Base-by-base conservation (phyloP, 176 grass and related monocot genomes). In the Themeda triandra region DNA sequence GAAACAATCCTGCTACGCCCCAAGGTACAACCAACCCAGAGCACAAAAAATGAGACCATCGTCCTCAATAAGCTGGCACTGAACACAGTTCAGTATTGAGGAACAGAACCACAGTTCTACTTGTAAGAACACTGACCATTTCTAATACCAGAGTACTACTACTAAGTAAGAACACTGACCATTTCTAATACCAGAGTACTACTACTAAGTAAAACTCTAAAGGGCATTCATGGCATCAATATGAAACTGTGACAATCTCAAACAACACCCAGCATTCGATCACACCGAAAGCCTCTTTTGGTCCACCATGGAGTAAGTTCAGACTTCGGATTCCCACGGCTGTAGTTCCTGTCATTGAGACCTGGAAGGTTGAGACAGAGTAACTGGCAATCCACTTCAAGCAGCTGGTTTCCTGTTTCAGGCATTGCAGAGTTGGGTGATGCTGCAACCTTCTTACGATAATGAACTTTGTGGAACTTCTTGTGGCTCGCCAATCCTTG, bases 401-500 rank as follows among this genome's bases (percentile, higher is more conserved):
- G 19, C 18, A 83, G 58, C 58, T 74, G 75, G 42, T 73, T 48
- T 27, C 75, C 69, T 35, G 75, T 30, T 73, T 73, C 33, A 73
- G 9, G 14, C 24, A 29, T 54, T 78, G 53, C 39, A n/a, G 53
- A 63, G 59, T 64, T 83, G 53, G n/a, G 17, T 32, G 63, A 66
- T 8, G 56, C 45, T 59, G 69, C 54, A 73, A 39, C 67, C 17
- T 46, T 86, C 39, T 62, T n/a, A 73, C 23, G 76, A 49, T 23
- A 41, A 65, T 3, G 14, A 54, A 15, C 67, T 41, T 18, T 78
- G 85, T 87, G 91, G 37, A 78, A 73, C 24, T 80, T 82, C 85
- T 36, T 78, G 72, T 92, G 87, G 58, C 85, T 63, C 32, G 87
- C 91, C 66, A 92, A 78, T 69, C 85, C 66, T 31, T 42, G 68